Evolutionary conservation across 2,329 filamentous ascomycete species (phyloP), one percentile per base, ranked within the genome.

Genomic region (Fusarium longipes): DNA sequence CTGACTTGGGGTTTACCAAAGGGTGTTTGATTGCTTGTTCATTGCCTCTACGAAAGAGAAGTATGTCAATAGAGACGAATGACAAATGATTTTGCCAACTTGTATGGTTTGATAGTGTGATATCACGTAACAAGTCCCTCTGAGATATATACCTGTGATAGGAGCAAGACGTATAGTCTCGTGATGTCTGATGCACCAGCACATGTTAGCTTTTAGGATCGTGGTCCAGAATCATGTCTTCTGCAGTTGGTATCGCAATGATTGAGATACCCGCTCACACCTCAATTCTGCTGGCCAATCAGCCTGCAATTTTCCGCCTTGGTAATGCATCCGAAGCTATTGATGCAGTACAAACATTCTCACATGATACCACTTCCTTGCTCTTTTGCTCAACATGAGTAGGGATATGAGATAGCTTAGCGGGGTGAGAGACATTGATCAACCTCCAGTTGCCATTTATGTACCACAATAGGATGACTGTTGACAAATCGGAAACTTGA

Each of bases 61-160:
- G 54, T 54, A 58, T 22, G 64, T 70, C 47, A 57, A 69, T 72
- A 70, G 70, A 57, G 51, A 68, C 40, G 45, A 65, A 70, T 63
- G 58, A 67, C 68, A 71, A 53, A 17, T 57, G 38, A 55, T 51
- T 65, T 40, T 11, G 38, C 48, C 55, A 52, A 49, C 8, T n/a
- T 15, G 2, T 15, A 20, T 50, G 22, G 51, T 44, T 17, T 11
- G 14, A 15, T 22, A 35, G 18, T 38, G 43, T 53, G 45, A 44
- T 47, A 18, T 22, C 9, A 24, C 20, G 27, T 47, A 24, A 54
- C 36, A n/a, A 29, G 27, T 40, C 47, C 40, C 27, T 40, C 45
- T 27, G 6, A 22, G 15, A 14, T 18, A 43, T 17, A 43, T 43
- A 11, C 27, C 24, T 24, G 17, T 43, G 17, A 17, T 42, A 42